phyloP scores from a whole-genome alignment of 2,329 filamentous ascomycete genomes.

The Alternaria dauci region DNA sequence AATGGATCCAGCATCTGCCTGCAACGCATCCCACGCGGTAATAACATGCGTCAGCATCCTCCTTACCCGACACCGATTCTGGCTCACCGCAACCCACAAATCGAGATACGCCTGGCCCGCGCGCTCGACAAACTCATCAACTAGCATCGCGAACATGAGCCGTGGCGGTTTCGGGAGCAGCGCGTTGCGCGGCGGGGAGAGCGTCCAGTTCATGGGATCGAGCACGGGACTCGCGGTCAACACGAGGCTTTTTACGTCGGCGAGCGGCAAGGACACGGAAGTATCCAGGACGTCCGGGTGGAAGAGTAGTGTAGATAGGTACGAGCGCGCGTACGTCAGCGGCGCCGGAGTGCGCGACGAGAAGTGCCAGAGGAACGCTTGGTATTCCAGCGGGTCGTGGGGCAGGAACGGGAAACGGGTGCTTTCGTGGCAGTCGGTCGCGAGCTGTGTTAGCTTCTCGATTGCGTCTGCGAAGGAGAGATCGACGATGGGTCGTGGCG shows the following conservation, averaged over 20 bases:
- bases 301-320: conserved; percentile 79
- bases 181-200: conserved; percentile 64
- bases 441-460: conserved; percentile 72
- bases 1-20: conserved; percentile 69
- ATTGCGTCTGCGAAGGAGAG: conserved; percentile 76
- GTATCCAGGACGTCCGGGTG: conserved; percentile 70
- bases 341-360: conserved; percentile 83
- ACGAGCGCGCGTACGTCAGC: conserved; percentile 80
- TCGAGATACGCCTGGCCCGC: conserved; percentile 78
- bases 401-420: conserved; percentile 42
- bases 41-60: conserved; percentile 87
- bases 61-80: conserved; percentile 90
- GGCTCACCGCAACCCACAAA: conserved; percentile 81
- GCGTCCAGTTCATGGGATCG: conserved; percentile 75
- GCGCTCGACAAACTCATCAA: conserved; percentile 72
- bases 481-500: conserved; percentile 87
- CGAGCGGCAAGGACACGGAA: conserved; percentile 77
- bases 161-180: conserved; percentile 72
- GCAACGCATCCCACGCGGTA: conserved; percentile 82
- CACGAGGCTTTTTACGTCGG: conserved; percentile 80
- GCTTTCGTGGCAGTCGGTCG: conserved; percentile 73
- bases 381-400: conserved; percentile 46
- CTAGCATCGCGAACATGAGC: conserved; percentile 70
- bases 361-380: conserved; percentile 76
- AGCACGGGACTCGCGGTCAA: conserved; percentile 76